phyloP scores from a whole-genome alignment of 371 early-diverging fungal species.

The Lichtheimia ornata region DNA sequence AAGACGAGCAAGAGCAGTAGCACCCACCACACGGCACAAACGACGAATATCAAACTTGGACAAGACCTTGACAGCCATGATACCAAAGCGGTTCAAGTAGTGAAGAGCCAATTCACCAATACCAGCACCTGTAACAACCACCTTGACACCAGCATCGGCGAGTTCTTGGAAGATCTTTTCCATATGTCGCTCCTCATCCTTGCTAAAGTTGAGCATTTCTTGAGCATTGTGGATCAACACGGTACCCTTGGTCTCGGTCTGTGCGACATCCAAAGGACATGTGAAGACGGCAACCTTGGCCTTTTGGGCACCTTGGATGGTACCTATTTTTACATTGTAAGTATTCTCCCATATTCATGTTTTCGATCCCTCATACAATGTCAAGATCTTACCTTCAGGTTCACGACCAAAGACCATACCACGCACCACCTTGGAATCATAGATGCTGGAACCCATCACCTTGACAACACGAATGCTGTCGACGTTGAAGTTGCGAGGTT shows the following conservation, averaged over 20 bases:
- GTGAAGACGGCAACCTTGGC: constrained; percentile 97
- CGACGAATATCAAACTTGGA: constrained; percentile 97
- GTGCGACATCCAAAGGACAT: constrained; percentile 93
- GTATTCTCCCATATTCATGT: neutral
- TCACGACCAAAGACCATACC: constrained; percentile 99
- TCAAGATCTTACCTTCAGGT: constrained; percentile 75
- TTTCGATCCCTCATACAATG: neutral
- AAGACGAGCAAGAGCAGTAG: constrained; percentile 89
- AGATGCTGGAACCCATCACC: constrained; percentile 91
- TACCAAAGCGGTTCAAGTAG: constrained; percentile 89
- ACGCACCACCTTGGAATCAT: constrained; percentile 90
- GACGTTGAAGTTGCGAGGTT: constrained; percentile 86
- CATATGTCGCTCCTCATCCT: constrained; percentile 88
- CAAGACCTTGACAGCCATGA: constrained; percentile 89
- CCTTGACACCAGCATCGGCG: constrained; percentile 91
- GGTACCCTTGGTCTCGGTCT: constrained; percentile 99
- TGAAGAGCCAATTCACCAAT: constrained; percentile 95
- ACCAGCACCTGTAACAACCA: constrained; percentile 87
- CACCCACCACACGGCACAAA: constrained; percentile 91
- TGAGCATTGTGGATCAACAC: constrained; percentile 96
- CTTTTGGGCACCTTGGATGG: constrained; percentile 66
- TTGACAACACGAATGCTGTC: constrained; percentile 97
- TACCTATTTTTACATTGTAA: constrained; percentile 21
- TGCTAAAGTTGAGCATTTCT: constrained; percentile 96
- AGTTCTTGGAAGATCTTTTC: constrained; percentile 85